Conservation (phyloP, 1,284 basidiomycete species). For the Ustilago nuda region DNA sequence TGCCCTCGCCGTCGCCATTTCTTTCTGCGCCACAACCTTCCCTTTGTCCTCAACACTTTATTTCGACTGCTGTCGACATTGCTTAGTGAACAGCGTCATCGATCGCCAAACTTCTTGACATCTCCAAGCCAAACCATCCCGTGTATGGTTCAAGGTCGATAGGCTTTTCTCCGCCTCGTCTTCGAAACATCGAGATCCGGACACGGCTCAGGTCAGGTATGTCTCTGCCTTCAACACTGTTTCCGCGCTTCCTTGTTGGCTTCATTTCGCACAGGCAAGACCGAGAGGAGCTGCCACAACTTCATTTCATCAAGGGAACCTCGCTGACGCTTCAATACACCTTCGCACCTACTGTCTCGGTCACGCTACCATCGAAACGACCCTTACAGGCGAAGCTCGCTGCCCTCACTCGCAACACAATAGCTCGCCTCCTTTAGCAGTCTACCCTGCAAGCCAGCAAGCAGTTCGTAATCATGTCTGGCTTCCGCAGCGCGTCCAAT, state of each 20-base stretch:
- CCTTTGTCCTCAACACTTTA: not conserved
- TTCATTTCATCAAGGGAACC: not conserved
- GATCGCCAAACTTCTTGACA: not conserved
- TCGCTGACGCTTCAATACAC: not conserved
- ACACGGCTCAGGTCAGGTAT: not conserved
- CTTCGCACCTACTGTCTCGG: not conserved
- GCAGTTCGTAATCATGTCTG: conserved; percentile 38
- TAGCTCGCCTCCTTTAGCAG: not conserved
- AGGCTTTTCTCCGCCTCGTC: not conserved
- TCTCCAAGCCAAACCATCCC: not conserved
- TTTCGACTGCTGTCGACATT: not conserved
- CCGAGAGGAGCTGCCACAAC: not conserved
- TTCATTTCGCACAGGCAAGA: not conserved
- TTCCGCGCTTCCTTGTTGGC: not conserved
- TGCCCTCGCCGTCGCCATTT: not conserved
- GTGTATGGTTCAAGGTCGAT: not conserved
- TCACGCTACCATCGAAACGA: not conserved
- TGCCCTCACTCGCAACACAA: too few species aligned
- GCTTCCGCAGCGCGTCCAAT: conserved; percentile 36
- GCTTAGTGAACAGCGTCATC: not conserved
- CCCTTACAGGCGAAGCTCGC: not conserved
- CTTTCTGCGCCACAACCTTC: not conserved
- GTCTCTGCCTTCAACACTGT: not conserved
- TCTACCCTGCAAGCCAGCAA: not conserved
- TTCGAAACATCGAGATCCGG: not conserved